These are phyloP conservation scores for Podaxis carcinomalis DNA, from an alignment of 768 basidiomycete species.

Conservation along the genomic window DNA sequence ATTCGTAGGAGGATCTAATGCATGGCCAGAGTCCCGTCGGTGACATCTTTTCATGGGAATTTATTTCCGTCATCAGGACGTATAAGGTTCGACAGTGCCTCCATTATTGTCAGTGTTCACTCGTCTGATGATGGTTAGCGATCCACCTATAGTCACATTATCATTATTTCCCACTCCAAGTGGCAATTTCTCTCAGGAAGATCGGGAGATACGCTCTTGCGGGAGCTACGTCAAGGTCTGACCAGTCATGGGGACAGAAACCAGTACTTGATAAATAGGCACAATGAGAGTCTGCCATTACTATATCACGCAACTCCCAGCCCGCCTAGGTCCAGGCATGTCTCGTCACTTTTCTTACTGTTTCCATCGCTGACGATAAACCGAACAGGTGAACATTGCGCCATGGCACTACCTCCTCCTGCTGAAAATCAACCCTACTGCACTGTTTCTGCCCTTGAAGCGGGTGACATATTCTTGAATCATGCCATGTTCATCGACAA, in stretches of 20 bases:
- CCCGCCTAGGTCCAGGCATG: no score
- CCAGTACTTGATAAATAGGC: no score
- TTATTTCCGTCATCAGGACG: no score
- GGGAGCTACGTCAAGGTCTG: background rate
- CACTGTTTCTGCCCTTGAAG: constrained; percentile 52
- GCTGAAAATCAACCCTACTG: constrained; percentile 43
- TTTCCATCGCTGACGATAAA: background rate
- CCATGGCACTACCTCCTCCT: constrained; percentile 35
- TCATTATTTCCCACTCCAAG: background rate
- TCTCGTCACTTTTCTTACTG: no score
- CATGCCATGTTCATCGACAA: constrained; percentile 34
- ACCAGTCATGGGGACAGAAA: background rate
- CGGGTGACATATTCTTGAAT: constrained; percentile 37
- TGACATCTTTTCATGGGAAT: no score
- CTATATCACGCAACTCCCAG: no score
- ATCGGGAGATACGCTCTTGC: background rate
- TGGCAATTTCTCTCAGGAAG: background rate
- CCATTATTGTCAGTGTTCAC: no score
- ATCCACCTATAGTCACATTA: background rate
- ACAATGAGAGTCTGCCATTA: no score
- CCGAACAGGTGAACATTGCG: background rate
- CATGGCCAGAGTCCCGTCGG: no score
- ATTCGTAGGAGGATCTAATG: no score
- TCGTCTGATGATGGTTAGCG: background rate
- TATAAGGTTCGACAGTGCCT: no score